Conservation (phyloP, 176 grass and related monocot species). For the Phoenix roebelenii region DNA sequence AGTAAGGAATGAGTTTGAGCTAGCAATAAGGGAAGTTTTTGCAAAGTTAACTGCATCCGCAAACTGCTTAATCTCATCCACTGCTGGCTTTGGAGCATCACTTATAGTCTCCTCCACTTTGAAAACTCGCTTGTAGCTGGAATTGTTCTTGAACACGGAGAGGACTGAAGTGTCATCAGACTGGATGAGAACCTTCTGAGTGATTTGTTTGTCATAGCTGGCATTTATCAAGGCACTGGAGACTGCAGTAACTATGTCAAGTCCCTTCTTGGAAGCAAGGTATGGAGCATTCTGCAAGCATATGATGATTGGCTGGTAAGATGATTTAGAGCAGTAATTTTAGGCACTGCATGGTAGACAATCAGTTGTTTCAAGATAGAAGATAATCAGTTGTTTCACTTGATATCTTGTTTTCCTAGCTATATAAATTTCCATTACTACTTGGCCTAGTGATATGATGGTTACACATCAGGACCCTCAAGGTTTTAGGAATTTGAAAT, state of each 20-base stretch:
- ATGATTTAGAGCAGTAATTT: constrained; percentile 10
- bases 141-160: constrained; percentile 54
- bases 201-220: constrained; percentile 53
- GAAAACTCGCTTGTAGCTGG: constrained; percentile 42
- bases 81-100: constrained; percentile 35
- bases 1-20: constrained; percentile 58
- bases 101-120: constrained; percentile 38
- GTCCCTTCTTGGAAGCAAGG: constrained; percentile 59
- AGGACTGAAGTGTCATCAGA: constrained; percentile 75
- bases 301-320: constrained; percentile 7
- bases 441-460: too few relatives aligned
- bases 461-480: too few relatives aligned
- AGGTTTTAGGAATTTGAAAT: too few relatives aligned
- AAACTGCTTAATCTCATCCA: constrained; percentile 53
- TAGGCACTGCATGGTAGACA: background rate
- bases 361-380: background rate
- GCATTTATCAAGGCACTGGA: constrained; percentile 52
- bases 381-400: background rate
- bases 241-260: constrained; percentile 58
- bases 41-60: constrained; percentile 40
- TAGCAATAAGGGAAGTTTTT: constrained; percentile 34
- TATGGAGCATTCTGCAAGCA: constrained; percentile 49
- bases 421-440: background rate
- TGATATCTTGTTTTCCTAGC: background rate
- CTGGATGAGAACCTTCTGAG: constrained; percentile 51